These are phyloP conservation scores for Penicillium tannophilum DNA, from an alignment of 495 filamentous ascomycete species.

Conservation along the genomic window DNA sequence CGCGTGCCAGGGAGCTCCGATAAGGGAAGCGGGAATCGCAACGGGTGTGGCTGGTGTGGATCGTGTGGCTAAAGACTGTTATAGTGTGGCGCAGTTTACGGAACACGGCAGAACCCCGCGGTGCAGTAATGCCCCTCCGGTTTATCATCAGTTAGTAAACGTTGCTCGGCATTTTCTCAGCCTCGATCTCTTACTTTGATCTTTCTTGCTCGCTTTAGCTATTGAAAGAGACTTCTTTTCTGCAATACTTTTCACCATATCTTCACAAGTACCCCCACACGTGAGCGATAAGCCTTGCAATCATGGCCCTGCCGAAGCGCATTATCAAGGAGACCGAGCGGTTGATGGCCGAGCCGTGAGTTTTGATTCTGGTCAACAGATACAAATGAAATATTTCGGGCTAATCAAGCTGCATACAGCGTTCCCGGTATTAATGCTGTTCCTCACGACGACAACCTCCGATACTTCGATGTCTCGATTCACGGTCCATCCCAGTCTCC, in stretches of 20 bases:
- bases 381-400: neutral
- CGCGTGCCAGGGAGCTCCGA: constrained; percentile 16
- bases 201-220: neutral
- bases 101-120: constrained; percentile 22
- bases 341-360: constrained; percentile 94
- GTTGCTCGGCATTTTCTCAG: neutral
- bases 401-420: constrained; percentile 42
- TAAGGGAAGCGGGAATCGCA: constrained; percentile 18
- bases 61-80: constrained; percentile 2
- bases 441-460: constrained; percentile 97
- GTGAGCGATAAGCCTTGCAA: constrained; percentile 21
- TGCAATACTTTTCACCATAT: neutral
- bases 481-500: constrained; percentile 92
- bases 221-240: neutral
- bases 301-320: constrained; percentile 84
- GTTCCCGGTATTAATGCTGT: constrained; percentile 96
- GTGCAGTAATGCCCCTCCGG: constrained; percentile 32
- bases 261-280: neutral
- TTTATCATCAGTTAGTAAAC: constrained; percentile 16
- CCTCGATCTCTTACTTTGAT: constrained; percentile 1
- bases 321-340: constrained; percentile 99
- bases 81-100: constrained; percentile 21
- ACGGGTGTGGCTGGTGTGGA: constrained; percentile 17
- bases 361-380: constrained; percentile 3
- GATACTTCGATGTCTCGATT: constrained; percentile 97